Base-by-base conservation (phyloP, 2,329 filamentous ascomycete species). In the Pseudocercospora musae region DNA sequence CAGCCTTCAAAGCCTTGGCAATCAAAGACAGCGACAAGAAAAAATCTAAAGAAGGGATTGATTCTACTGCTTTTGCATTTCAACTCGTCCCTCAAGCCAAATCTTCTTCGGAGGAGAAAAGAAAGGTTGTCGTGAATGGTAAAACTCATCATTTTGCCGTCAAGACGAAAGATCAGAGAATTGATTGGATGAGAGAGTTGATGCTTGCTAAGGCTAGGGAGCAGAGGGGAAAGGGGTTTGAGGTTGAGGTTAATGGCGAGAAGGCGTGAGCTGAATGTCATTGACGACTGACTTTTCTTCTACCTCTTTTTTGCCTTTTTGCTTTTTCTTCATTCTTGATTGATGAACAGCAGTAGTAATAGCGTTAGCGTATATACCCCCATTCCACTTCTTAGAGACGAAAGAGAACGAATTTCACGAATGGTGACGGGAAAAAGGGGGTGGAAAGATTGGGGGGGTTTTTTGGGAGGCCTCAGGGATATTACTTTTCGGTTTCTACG, bases 91-190 rank as follows among this genome's bases (percentile, higher is more conserved):
- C 91, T 3, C 78, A 81, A 71, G 81, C 86, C 69, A 81, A 81
- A n/a, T 4, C 44, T 18, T 13, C 3, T 11, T 25, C 23, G 23
- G 27, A 8, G 79, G 81, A 0, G 68, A 46, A 44, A n/a, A 67
- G 62, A 48, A 63, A 54, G 52, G 49, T 48, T 1, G 53, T 27
- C 1, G 29, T 8, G 1, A 57, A 50, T 13, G 60, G 58, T 27
- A 97, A 96, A 83, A 90, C 91, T 49, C 94, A 98, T 73, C 92
- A 98, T 75, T 98, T 98, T 75, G 91, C 94, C 0, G 94, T 97
- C 69, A 89, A 89, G 78, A 87, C 83, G 71, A 85, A 92, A 13
- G 91, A 97, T 73, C 91, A 97, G 74, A 85, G 94, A 65, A 97
- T 98, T 72, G 94, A 97, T 75, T 99, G 95, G 95, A 96, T 96